Percentiles rank a stretch among this genome's conserved stretches.
These are phyloP conservation scores for Termitomyces sp. DNA, from an alignment of 768 basidiomycete genomes.

Conservation along the genomic window DNA sequence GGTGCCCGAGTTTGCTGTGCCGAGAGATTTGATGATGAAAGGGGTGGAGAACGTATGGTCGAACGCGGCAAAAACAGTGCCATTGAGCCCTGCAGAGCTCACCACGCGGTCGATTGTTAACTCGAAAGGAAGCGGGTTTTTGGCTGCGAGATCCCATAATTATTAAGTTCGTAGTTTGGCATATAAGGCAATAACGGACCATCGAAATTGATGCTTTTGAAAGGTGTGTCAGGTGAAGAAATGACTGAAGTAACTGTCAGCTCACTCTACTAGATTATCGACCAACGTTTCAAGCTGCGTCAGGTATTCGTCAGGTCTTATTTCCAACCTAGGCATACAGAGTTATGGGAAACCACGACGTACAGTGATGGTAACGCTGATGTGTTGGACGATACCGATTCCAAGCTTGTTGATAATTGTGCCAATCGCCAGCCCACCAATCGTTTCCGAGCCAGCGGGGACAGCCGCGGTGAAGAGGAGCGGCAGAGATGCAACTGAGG, in stretches of 20 bases:
- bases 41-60: conserved; percentile 51
- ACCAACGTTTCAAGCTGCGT: conserved; percentile 33
- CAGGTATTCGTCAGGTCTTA: not conserved
- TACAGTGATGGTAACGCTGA: conserved; percentile 38
- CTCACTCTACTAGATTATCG: conserved; percentile 34
- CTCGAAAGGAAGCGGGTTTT: conserved; percentile 43
- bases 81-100: conserved; percentile 46
- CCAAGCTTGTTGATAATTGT: conserved; percentile 36
- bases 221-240: conserved; percentile 8
- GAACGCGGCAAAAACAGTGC: conserved; percentile 54
- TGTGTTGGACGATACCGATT: conserved; percentile 35
- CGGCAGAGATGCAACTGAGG: conserved; percentile 23
- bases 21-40: conserved; percentile 44
- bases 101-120: conserved; percentile 41
- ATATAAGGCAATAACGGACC: conserved; percentile 17
- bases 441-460: conserved; percentile 15
- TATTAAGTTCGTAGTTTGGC: not conserved
- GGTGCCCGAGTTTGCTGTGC: conserved; percentile 55
- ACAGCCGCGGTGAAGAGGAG: conserved; percentile 21
- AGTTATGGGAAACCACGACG: conserved; percentile 1
- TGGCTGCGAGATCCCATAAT: conserved; percentile 20
- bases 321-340: not conserved
- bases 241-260: not conserved
- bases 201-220: conserved; percentile 31
- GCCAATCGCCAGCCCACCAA: conserved; percentile 25